Conservation (phyloP, 2,329 filamentous ascomycete species). For the Fusarium robinianum region DNA sequence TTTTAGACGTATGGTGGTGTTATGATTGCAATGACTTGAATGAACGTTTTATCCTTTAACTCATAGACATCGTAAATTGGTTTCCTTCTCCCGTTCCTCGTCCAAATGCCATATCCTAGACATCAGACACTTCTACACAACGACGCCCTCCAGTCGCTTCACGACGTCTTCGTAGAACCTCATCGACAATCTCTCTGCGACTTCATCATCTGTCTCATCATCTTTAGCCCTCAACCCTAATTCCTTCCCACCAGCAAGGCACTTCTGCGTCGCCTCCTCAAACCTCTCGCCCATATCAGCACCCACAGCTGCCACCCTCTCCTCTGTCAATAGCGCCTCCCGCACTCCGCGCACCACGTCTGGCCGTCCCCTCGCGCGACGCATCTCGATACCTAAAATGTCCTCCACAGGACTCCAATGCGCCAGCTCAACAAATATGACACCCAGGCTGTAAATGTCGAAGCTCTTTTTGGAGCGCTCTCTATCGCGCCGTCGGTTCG, state of each 20-base stretch:
- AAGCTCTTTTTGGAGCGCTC: slow-evolving; percentile 53
- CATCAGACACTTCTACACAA: slow-evolving; percentile 38
- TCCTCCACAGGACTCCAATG: slow-evolving; percentile 54
- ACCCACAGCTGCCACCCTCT: slow-evolving; percentile 41
- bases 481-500: slow-evolving; percentile 39
- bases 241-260: slow-evolving; percentile 43
- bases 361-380: slow-evolving; percentile 41
- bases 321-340: slow-evolving; percentile 38
- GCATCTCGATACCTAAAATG: slow-evolving; percentile 47
- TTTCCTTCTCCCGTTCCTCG: too few relatives aligned
- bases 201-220: slow-evolving; percentile 48
- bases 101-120: too few relatives aligned
- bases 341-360: slow-evolving; percentile 45
- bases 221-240: slow-evolving; percentile 44
- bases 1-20: too few relatives aligned
- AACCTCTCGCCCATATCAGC: slow-evolving; percentile 48
- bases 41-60: too few relatives aligned
- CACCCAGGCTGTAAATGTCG: slow-evolving; percentile 58
- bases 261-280: slow-evolving; percentile 44
- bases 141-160: slow-evolving; percentile 45
- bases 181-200: slow-evolving; percentile 47
- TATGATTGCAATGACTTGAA: too few relatives aligned
- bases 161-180: slow-evolving; percentile 52
- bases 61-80: too few relatives aligned
- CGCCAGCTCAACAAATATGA: slow-evolving; percentile 59